Evolutionary conservation across 768 basidiomycete species (phyloP).

Genomic region (Amyloporia xantha): DNA sequence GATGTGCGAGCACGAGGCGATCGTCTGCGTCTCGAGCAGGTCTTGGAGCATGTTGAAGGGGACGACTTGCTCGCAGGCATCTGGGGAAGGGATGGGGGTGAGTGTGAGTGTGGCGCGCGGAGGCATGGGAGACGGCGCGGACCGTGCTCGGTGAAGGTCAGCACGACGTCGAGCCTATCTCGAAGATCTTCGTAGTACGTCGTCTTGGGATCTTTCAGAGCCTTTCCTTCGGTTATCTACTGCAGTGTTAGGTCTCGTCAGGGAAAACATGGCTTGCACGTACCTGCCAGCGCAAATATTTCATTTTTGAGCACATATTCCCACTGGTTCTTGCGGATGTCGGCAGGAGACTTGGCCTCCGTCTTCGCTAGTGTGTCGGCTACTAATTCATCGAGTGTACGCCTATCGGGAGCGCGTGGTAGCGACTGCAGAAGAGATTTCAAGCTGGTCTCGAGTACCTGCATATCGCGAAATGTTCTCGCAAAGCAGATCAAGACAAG

Average conservation of each 20-base stretch:
- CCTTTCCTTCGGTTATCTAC: constrained; percentile 63
- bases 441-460: constrained; percentile 46
- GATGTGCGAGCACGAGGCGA: constrained; percentile 77
- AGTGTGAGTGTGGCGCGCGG: not conserved
- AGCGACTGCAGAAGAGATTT: constrained; percentile 45
- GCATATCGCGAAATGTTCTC: no score
- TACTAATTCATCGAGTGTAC: constrained; percentile 44
- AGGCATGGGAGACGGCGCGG: constrained; percentile 17
- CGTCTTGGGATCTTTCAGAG: constrained; percentile 43
- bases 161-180: constrained; percentile 62
- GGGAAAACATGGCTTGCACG: constrained; percentile 21
- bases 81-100: constrained; percentile 31
- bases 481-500: no score
- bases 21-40: constrained; percentile 80
- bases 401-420: constrained; percentile 43
- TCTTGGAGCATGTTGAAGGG: constrained; percentile 74
- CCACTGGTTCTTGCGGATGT: constrained; percentile 68
- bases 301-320: constrained; percentile 67
- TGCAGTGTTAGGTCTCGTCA: not conserved
- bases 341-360: constrained; percentile 35
- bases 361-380: constrained; percentile 37
- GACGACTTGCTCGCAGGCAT: constrained; percentile 72
- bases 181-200: constrained; percentile 57
- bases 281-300: constrained; percentile 66
- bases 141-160: constrained; percentile 77